A percentile compares a stretch with the other conserved stretches of the same genome.
Conservation (phyloP, 2,329 filamentous ascomycete genomes). For the Ploettnerulaceae sp. region DNA sequence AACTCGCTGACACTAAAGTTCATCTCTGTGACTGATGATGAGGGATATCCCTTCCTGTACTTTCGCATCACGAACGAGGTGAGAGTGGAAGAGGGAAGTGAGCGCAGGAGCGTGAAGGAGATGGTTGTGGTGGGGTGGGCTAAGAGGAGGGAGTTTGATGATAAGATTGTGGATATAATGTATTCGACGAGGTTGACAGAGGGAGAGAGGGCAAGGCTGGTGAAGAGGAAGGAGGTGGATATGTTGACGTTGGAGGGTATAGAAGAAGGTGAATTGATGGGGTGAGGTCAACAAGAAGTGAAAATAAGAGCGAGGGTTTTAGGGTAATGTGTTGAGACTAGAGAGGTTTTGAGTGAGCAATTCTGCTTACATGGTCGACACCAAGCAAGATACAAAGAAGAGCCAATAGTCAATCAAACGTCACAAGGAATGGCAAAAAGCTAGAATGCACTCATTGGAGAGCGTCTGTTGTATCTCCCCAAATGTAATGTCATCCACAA, state of each 20-base stretch:
- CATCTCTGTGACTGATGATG: background rate
- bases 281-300: background rate
- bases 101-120: background rate
- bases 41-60: background rate
- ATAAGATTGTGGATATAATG: background rate
- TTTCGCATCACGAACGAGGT: background rate
- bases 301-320: background rate
- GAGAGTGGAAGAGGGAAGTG: background rate
- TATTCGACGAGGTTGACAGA: conserved; percentile 1
- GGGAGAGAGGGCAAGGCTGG: background rate
- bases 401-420: no score
- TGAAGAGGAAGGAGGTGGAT: background rate
- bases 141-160: conserved; percentile 6
- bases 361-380: no score
- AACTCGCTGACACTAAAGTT: background rate
- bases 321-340: background rate
- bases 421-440: no score
- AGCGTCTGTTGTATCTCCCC: no score
- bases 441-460: no score
- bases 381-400: no score
- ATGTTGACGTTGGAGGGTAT: background rate
- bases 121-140: conserved; percentile 2
- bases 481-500: no score
- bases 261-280: conserved; percentile 1
- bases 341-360: background rate